phyloP scores from a whole-genome alignment of 148 eudicot genomes.

The Camellia japonica region DNA sequence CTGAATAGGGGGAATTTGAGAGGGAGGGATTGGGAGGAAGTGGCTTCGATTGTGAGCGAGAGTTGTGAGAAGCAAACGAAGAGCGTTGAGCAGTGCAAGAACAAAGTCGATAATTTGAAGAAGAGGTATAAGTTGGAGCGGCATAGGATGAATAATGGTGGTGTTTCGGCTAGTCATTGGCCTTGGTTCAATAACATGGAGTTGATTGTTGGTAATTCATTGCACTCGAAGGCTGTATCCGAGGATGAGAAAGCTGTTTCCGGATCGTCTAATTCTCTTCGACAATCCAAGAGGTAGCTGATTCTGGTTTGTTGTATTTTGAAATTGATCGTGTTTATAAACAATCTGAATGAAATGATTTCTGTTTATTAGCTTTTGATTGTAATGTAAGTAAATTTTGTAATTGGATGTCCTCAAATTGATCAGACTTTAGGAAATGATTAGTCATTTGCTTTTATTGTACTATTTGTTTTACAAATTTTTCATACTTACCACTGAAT shows the following conservation, averaged over 20 bases:
- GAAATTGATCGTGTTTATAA: background rate
- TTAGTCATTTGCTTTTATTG: background rate
- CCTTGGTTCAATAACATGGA: conserved; percentile 97
- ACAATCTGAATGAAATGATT: background rate
- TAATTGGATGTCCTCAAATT: background rate
- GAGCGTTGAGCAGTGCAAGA: conserved; percentile 98
- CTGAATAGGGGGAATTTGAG: conserved; percentile 84
- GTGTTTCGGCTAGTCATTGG: conserved; percentile 65
- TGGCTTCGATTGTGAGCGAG: conserved; percentile 76
- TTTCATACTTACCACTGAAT: too few relatives aligned
- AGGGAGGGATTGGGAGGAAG: conserved; percentile 99
- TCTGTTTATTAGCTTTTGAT: background rate
- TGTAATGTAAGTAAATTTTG: background rate
- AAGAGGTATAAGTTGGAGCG: conserved; percentile 94
- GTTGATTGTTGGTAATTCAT: conserved; percentile 67
- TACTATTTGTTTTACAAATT: too few relatives aligned
- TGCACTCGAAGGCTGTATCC: conserved; percentile 38
- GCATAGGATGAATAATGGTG: conserved; percentile 68
- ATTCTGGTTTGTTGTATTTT: background rate
- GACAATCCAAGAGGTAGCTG: conserved; percentile 70
- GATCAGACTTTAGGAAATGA: background rate
- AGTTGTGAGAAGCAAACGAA: conserved; percentile 79
- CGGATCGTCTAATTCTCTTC: conserved; percentile 34
- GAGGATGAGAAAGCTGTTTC: conserved; percentile 66
- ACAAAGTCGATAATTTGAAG: conserved; percentile 97